Evolutionary conservation across 2,329 filamentous ascomycete genomes (phyloP), one percentile per base, ranked within the genome.

Genomic region (Fusarium udum): DNA sequence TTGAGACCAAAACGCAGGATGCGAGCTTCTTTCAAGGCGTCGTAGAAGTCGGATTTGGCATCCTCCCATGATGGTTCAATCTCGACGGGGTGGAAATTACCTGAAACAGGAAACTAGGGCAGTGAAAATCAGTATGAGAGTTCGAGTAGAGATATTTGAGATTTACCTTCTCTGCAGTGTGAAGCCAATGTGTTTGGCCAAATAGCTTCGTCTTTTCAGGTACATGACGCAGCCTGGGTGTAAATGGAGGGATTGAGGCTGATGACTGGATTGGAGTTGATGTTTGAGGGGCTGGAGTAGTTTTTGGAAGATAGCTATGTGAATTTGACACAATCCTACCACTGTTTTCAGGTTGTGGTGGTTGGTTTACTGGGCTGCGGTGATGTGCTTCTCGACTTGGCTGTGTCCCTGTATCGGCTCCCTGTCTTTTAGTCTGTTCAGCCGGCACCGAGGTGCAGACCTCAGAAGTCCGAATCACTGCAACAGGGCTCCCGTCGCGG

Each of bases 151-250:
- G 7, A 20, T 13, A 14, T 42, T n/a, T 55, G 14, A 10, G 18
- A 15, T 28, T 39, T 22, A 74, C 76, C 56, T 75, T 78, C 46
- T 77, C 75, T 58, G 76, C 76, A 9, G 74, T 77, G 39, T 78
- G 76, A 20, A 78, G 67, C 76, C 76, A 78, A 49, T 78, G 76
- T 32, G 76, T 78, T 61, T 78, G 76, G 24, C 76, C 76, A 46
- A 78, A 78, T 12, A 78, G 49, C 56, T 78, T 78, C 16, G 76
- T 77, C 53, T 78, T 78, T 43, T 78, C 76, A 3, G 76, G 76
- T 26, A 78, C 70, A 58, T 77, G 69, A 20, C 76, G 76, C 24
- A 78, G 66, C 42, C 77, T 69, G 32, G 77, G 75, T 42, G 60
- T 66, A 32, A 75, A 64, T 18, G 77, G 74, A 13, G 64, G 69